Evolutionary conservation across 2,329 filamentous ascomycete species (phyloP).

Genomic region (Aspergillus sp.): DNA sequence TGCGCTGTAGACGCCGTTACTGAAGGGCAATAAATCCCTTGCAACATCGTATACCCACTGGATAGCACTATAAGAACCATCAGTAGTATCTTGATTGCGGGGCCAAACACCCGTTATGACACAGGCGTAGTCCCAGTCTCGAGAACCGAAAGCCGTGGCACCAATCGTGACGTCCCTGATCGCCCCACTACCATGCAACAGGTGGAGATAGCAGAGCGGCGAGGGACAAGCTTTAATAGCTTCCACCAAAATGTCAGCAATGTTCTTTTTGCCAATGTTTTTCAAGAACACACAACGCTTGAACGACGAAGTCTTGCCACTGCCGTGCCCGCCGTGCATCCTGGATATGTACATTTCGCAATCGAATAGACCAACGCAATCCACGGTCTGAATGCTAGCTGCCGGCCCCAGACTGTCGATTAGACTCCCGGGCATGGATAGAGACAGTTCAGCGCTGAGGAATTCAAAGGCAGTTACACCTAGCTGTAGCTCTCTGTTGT

Average conservation of each 20-base stretch:
- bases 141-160: conserved; percentile 61
- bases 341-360: conserved; percentile 60
- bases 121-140: conserved; percentile 65
- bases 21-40: conserved; percentile 49
- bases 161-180: conserved; percentile 45
- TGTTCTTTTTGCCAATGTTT: conserved; percentile 37
- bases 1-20: conserved; percentile 57
- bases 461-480: conserved; percentile 54
- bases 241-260: conserved; percentile 41
- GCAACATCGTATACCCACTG: conserved; percentile 60
- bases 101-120: conserved; percentile 64
- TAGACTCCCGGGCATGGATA: conserved; percentile 14
- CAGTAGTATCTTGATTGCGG: conserved; percentile 53
- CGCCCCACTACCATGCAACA: conserved; percentile 60
- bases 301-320: conserved; percentile 63
- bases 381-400: conserved; percentile 36
- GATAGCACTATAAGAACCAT: conserved; percentile 39
- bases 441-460: conserved; percentile 22
- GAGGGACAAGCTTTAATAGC: conserved; percentile 54
- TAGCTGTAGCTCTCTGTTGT: conserved; percentile 48
- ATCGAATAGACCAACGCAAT: conserved; percentile 56
- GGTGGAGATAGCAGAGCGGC: conserved; percentile 61
- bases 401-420: conserved; percentile 35
- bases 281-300: conserved; percentile 65
- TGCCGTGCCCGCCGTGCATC: conserved; percentile 60